A percentile compares a stretch with the other conserved stretches of the same genome.
These are phyloP conservation scores for Talaromyces sp. DNA, from an alignment of 2,329 filamentous ascomycete genomes.

Conservation along the genomic window DNA sequence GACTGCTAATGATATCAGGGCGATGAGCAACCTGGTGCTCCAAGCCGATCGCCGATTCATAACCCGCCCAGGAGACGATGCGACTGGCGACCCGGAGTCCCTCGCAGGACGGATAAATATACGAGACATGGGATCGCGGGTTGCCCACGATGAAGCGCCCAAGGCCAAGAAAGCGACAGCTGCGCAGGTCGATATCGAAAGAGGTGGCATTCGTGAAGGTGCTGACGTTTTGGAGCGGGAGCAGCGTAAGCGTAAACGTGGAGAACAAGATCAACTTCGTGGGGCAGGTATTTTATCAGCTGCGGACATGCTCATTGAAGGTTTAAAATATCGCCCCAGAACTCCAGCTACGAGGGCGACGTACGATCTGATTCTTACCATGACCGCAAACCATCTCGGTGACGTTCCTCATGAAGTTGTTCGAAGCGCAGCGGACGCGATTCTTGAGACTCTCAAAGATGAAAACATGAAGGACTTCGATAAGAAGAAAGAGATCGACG, in stretches of 20 bases:
- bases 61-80: slow-evolving; percentile 85
- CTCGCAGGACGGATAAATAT: slow-evolving; percentile 91
- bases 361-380: slow-evolving; percentile 89
- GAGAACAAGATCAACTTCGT: slow-evolving; percentile 64
- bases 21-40: slow-evolving; percentile 99
- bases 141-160: slow-evolving; percentile 71
- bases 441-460: slow-evolving; percentile 87
- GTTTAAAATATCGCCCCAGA: slow-evolving; percentile 83
- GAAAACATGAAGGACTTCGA: slow-evolving; percentile 95
- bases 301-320: slow-evolving; percentile 81
- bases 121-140: slow-evolving; percentile 85
- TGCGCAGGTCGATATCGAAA: slow-evolving; percentile 64
- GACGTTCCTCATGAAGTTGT: slow-evolving; percentile 91
- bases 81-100: slow-evolving; percentile 95
- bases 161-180: slow-evolving; percentile 69
- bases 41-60: slow-evolving; percentile 98
- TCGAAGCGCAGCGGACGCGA: slow-evolving; percentile 86
- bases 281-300: slow-evolving; percentile 76
- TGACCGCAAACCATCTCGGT: slow-evolving; percentile 80
- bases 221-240: slow-evolving; percentile 77
- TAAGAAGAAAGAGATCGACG: slow-evolving; percentile 96
- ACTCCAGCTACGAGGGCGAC: slow-evolving; percentile 87
- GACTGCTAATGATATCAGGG: slow-evolving; percentile 29
- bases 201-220: slow-evolving; percentile 71
- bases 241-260: slow-evolving; percentile 77